A percentile compares a stretch with the other conserved stretches of the same genome.
Evolutionary conservation across 2,329 filamentous ascomycete species (phyloP).

Genomic region (Paecilomyces dactylethromorphus): DNA sequence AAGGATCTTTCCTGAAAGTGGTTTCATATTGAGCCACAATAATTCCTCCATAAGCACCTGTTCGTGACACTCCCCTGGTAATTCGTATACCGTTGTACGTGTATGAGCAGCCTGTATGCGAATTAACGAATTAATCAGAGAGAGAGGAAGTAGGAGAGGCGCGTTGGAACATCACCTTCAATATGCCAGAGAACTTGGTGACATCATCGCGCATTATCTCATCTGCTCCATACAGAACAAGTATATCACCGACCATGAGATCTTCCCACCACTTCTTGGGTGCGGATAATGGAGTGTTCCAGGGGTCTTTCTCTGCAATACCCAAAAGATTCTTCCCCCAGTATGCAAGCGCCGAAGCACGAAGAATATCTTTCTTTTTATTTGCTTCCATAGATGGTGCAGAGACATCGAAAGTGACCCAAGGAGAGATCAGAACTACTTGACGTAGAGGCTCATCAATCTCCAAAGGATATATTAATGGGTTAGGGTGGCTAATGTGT

Average conservation of each 20-base stretch:
- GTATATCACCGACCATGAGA: constrained; percentile 2
- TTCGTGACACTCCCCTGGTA: constrained; percentile 3
- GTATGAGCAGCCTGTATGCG: neutral
- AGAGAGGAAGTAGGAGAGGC: neutral
- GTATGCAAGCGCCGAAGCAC: constrained; percentile 1
- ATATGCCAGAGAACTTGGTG: neutral
- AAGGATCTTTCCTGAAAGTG: constrained; percentile 2
- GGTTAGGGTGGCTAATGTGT: constrained; percentile 3
- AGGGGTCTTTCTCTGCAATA: neutral
- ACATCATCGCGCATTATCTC: constrained; percentile 4
- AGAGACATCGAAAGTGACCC: constrained; percentile 3
- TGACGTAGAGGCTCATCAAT: neutral
- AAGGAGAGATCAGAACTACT: constrained; percentile 3
- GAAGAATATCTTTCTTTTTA: neutral
- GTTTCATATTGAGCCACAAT: neutral
- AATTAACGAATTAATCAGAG: neutral
- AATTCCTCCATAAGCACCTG: constrained; percentile 3
- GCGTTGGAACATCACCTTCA: neutral
- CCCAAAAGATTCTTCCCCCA: constrained; percentile 4
- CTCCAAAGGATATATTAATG: neutral
- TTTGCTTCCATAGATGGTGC: constrained; percentile 1
- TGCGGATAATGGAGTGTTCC: constrained; percentile 3
- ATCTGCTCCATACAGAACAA: constrained; percentile 3
- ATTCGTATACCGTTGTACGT: constrained; percentile 2
- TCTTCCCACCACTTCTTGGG: constrained; percentile 4